These are phyloP conservation scores for Pisolithus albus DNA, from an alignment of 768 basidiomycete species.

Conservation along the genomic window DNA sequence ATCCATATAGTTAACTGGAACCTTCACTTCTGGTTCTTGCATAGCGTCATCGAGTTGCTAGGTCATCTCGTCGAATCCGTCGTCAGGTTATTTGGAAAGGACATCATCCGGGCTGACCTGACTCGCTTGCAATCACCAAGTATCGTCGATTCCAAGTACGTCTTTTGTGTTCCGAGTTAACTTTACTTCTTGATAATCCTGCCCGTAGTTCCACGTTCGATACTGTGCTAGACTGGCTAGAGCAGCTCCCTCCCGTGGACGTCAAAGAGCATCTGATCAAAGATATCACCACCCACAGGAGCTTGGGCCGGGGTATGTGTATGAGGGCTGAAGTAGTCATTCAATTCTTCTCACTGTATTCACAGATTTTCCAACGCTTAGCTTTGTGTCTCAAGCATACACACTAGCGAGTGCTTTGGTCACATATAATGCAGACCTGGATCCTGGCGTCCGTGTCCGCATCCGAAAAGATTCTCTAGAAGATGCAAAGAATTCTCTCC, in stretches of 20 bases:
- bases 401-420: slow-evolving; percentile 33
- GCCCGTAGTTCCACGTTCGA: slow-evolving; percentile 19
- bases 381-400: slow-evolving; percentile 45
- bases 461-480: slow-evolving; percentile 16
- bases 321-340: not conserved
- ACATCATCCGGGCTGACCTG: slow-evolving; percentile 19
- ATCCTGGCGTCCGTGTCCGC: slow-evolving; percentile 4
- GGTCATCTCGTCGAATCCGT: slow-evolving; percentile 31
- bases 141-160: slow-evolving; percentile 37
- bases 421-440: slow-evolving; percentile 11
- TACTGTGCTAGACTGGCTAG: slow-evolving; percentile 21
- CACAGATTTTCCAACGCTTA: slow-evolving; percentile 30
- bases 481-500: slow-evolving; percentile 28
- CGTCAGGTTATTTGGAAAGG: slow-evolving; percentile 24
- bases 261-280: slow-evolving; percentile 9
- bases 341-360: not conserved
- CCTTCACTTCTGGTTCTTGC: slow-evolving; percentile 41
- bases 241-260: slow-evolving; percentile 14
- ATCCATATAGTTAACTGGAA: slow-evolving; percentile 47
- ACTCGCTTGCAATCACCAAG: slow-evolving; percentile 29
- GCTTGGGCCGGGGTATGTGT: slow-evolving; percentile 22
- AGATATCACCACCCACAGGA: slow-evolving; percentile 21
- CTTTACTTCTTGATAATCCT: not conserved
- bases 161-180: slow-evolving; percentile 1
- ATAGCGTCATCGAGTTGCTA: slow-evolving; percentile 34